Evolutionary conservation across 2,329 filamentous ascomycete species (phyloP).

Genomic region (Dactylellina drechsleri): DNA sequence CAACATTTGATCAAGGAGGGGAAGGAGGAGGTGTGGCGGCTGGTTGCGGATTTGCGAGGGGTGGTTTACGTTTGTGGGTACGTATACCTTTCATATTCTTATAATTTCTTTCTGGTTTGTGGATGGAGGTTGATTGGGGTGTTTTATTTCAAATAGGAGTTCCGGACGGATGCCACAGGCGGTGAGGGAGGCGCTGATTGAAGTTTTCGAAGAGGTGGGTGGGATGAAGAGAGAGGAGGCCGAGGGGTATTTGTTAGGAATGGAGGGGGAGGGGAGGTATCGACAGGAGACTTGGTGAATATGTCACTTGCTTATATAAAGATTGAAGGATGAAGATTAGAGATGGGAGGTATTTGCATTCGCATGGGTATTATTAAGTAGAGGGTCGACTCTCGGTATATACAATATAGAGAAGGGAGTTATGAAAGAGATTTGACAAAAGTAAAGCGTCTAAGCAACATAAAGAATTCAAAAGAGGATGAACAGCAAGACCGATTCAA

Average conservation of each 20-base stretch:
- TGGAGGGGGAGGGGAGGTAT: constrained; percentile 73
- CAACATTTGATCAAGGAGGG: constrained; percentile 71
- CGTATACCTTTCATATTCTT: not conserved
- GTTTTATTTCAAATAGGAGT: constrained; percentile 64
- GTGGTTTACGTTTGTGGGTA: constrained; percentile 69
- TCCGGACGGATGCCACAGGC: constrained; percentile 73
- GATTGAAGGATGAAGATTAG: not conserved
- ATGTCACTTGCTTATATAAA: not conserved
- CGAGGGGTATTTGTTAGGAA: constrained; percentile 67
- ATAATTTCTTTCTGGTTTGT: not conserved
- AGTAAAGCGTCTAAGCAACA: not conserved
- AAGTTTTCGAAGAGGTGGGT: constrained; percentile 67
- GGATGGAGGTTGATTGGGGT: not conserved
- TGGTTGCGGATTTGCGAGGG: constrained; percentile 67
- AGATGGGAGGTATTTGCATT: no score
- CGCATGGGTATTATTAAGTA: constrained; percentile 27
- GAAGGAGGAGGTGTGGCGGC: constrained; percentile 64
- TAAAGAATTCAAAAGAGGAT: constrained; percentile 2
- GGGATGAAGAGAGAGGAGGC: constrained; percentile 64
- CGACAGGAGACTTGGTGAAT: constrained; percentile 76
- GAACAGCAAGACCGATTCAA: not conserved
- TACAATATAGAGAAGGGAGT: constrained; percentile 29
- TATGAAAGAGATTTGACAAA: no score
- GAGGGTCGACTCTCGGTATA: constrained; percentile 26
- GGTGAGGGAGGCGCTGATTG: constrained; percentile 73